phyloP scores from a whole-genome alignment of 768 basidiomycete species.

The Exidia glandulosa region DNA sequence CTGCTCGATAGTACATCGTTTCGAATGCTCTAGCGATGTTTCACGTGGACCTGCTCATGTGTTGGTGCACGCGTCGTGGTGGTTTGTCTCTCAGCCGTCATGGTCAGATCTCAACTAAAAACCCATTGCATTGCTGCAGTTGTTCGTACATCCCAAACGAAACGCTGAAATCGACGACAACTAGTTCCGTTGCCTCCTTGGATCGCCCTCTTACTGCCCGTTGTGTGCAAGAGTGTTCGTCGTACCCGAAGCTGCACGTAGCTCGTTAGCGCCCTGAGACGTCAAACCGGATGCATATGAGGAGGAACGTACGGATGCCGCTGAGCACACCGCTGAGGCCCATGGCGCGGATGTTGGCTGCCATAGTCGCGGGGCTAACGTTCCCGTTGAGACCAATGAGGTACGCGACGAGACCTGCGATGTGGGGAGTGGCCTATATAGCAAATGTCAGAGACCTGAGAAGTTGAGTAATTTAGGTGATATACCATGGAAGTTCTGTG shows the following conservation, averaged over 20 bases:
- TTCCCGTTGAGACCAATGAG: slow-evolving; percentile 23
- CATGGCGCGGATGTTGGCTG: slow-evolving; percentile 16
- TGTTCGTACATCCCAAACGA: too few species aligned
- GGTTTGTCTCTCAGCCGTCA: too few species aligned
- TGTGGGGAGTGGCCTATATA: slow-evolving; percentile 30
- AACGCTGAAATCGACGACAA: too few species aligned
- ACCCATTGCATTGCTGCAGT: too few species aligned
- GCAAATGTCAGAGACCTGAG: neutral
- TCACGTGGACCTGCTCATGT: too few species aligned
- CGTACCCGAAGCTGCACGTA: neutral
- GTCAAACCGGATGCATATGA: neutral
- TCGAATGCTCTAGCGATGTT: too few species aligned
- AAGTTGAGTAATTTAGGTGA: neutral
- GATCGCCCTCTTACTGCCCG: neutral
- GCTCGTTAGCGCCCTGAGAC: too few species aligned
- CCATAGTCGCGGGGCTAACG: slow-evolving; percentile 20
- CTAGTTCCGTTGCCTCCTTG: too few species aligned
- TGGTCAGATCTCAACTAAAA: too few species aligned
- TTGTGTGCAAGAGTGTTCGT: neutral
- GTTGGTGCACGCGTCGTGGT: too few species aligned
- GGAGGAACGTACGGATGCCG: slow-evolving; percentile 10
- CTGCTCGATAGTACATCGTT: too few species aligned
- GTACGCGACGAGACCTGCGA: slow-evolving; percentile 31
- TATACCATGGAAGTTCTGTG: slow-evolving; percentile 10
- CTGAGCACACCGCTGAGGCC: slow-evolving; percentile 19